Evolutionary conservation across 2,329 filamentous ascomycete species (phyloP), one percentile per base, ranked within the genome.

Genomic region (Epichloe amarillans): DNA sequence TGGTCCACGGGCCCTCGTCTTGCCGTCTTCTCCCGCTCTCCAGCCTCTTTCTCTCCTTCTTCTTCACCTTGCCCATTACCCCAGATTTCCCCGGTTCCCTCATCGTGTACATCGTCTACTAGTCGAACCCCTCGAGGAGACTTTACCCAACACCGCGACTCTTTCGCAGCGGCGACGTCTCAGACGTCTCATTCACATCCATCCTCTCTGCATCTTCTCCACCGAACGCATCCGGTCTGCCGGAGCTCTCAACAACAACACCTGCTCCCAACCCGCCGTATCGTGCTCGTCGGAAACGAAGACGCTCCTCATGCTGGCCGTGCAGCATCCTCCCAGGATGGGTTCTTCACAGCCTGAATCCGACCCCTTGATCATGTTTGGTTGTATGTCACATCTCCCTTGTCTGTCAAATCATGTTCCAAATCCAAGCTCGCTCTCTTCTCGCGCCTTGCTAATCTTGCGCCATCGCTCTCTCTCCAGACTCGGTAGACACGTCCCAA

Each of bases 361-460:
- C 60, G 72, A 79, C 59, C 68, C 72, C 51, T 72, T 76, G 56
- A 69, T 77, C 62, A 77, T 79, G 38, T 86, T 86, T 73, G 83
- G 82, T 61, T 86, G 82, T 86, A 74, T 59, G 82, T 76, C 48
- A 17, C 46, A 17, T 42, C 44, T 26, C 46, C 36, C 42, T 51
- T 55, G 14, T 40, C 19, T 26, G 26, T 26, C 26, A 26, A 6
- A 6, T 33, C 12, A 17, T 17, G 19, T n/a, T 43, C 23, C 3
- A 4, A 30, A 11, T 0, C 8, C 10, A 3, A 15, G 5, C 8
- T 15, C 43, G 5, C 8, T 15, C 43, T 36, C 4, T 19, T 36
- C n/a, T 21, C 19, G 47, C 47, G 30, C 19, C 26, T 39, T 42
- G 19, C 44, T 46, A 33, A 52, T 58, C 40, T 52, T 47, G 19